Percentiles rank a stretch among this genome's conserved stretches.
These are phyloP conservation scores for Suillus variegatus DNA, from an alignment of 768 basidiomycete species.

Conservation along the genomic window DNA sequence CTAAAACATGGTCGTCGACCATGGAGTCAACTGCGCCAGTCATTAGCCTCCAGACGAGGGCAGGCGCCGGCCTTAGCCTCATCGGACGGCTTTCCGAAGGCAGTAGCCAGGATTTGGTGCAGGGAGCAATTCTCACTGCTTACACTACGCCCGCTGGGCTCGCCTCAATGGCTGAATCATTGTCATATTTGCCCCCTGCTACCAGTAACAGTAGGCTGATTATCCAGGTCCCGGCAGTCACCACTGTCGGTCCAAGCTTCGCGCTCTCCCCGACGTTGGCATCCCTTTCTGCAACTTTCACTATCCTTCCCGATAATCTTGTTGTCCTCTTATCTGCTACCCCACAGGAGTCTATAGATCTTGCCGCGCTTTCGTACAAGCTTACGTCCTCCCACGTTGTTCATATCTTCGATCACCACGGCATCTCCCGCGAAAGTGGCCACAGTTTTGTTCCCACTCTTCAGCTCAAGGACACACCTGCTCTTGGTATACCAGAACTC, in stretches of 20 bases:
- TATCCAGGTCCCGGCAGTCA: conserved; percentile 80
- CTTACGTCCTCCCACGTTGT: conserved; percentile 69
- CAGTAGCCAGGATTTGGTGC: conserved; percentile 65
- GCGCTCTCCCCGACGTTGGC: conserved; percentile 78
- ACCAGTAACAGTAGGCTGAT: conserved; percentile 67
- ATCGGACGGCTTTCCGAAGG: conserved; percentile 81
- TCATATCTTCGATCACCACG: conserved; percentile 90
- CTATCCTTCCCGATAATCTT: conserved; percentile 63
- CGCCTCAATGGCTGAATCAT: conserved; percentile 77
- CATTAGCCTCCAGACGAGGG: conserved; percentile 75
- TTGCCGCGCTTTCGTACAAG: conserved; percentile 75
- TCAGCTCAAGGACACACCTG: conserved; percentile 29
- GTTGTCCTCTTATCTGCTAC: conserved; percentile 82
- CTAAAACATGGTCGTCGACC: conserved; percentile 62
- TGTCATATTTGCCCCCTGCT: conserved; percentile 69
- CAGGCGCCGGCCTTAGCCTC: conserved; percentile 81
- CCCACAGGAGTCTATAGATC: conserved; percentile 79
- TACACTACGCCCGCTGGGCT: conserved; percentile 87
- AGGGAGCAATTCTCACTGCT: conserved; percentile 65
- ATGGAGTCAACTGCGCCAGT: conserved; percentile 50
- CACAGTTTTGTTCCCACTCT: conserved; percentile 47
- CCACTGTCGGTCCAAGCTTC: conserved; percentile 63
- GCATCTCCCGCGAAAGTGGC: conserved; percentile 74
- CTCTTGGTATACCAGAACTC: conserved; percentile 45
- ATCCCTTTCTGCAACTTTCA: conserved; percentile 58